These are phyloP conservation scores for Chernovozyma aurita DNA, from an alignment of 1,139 yeast species.

Conservation along the genomic window DNA sequence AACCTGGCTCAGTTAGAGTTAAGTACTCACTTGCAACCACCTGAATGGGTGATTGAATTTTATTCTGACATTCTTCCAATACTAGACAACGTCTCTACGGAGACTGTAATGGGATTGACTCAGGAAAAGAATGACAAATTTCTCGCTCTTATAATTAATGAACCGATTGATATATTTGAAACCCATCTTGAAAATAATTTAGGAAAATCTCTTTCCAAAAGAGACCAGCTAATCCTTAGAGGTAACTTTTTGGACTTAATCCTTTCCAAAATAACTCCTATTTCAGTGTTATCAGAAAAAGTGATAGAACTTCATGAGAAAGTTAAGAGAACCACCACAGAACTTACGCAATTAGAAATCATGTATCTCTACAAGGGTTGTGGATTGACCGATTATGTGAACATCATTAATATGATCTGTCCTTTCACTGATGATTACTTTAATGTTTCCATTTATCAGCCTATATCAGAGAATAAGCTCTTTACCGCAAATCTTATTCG, in stretches of 20 bases:
- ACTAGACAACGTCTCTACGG: slow-evolving; percentile 39
- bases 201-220: slow-evolving; percentile 16
- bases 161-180: slow-evolving; percentile 44
- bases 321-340: slow-evolving; percentile 28
- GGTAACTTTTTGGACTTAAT: slow-evolving; percentile 60
- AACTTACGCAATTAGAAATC: slow-evolving; percentile 39
- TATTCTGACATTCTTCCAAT: slow-evolving; percentile 47
- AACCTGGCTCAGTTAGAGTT: slow-evolving; percentile 40
- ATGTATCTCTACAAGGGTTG: slow-evolving; percentile 44
- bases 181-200: slow-evolving; percentile 24
- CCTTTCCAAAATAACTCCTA: slow-evolving; percentile 50
- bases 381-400: slow-evolving; percentile 51
- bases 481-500: slow-evolving; percentile 43
- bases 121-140: slow-evolving; percentile 29
- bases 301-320: slow-evolving; percentile 33
- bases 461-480: slow-evolving; percentile 59
- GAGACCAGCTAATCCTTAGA: slow-evolving; percentile 41
- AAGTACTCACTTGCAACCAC: slow-evolving; percentile 54
- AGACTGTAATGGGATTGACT: slow-evolving; percentile 36
- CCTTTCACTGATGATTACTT: slow-evolving; percentile 55
- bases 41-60: slow-evolving; percentile 68
- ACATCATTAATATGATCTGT: slow-evolving; percentile 66
- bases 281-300: slow-evolving; percentile 34
- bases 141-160: slow-evolving; percentile 36
- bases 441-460: slow-evolving; percentile 54